Base-by-base conservation (phyloP, 257 asterid genomes). In the Capsicum pubescens region DNA sequence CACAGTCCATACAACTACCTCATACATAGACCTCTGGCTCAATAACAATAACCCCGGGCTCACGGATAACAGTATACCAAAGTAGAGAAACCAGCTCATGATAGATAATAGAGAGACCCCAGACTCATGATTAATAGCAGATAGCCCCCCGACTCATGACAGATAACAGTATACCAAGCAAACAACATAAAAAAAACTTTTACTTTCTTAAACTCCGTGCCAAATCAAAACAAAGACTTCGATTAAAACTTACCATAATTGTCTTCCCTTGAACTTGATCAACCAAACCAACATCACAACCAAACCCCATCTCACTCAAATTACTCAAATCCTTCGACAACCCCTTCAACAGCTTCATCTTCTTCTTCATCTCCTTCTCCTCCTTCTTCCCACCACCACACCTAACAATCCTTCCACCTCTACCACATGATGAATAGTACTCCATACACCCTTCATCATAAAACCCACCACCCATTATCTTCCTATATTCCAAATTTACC, bases 341-440 rank as follows among this genome's bases (percentile, higher is more conserved):
- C 26, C 89, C 93, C 88, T 94, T 88, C 14, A 94, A 84, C 86
- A 92, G 87, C 86, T 94, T 94, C 93, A 88, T 42, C 88, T 90
- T 93, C 92, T 88, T 89, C 87, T 89, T 92, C 70, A 71, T 92
- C 88, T 83, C 88, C 66, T 85, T 87, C 7, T n/a, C 80, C 2
- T 63, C 83, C 52, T 82, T 90, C 19, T 69, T 42, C 85, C 83
- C 85, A 67, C 64, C 88, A 39, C 48, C 48, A 85, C 87, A 61
- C 80, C 46, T 74, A 52, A 64, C 68, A 1, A 82, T 55, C 44
- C 44, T 39, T 12, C 85, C 59, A 32, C 90, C 72, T 74, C 79
- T 83, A 61, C 86, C 70, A 10, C 32, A 26, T 26, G 88, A 81
- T 9, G 84, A 42, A 77, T 93, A 95, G 82, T 95, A 93, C 85